These are phyloP conservation scores for Salmacisia buchloeana DNA, from an alignment of 1,284 basidiomycete genomes.

Conservation along the genomic window DNA sequence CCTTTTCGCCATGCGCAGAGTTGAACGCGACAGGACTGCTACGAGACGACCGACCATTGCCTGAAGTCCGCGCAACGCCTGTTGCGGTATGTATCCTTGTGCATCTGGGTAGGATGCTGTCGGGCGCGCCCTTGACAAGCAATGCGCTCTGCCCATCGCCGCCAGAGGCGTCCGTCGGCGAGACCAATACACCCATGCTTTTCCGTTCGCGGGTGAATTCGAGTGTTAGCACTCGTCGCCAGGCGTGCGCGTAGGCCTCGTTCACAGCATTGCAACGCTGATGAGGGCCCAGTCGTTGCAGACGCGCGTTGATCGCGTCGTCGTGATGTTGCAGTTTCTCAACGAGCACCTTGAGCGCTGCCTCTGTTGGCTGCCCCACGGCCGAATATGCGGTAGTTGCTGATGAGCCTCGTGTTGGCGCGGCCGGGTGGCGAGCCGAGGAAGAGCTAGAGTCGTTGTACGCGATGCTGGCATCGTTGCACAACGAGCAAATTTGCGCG, in stretches of 20 bases:
- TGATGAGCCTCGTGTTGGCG: background rate
- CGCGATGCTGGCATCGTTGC: conserved; percentile 78
- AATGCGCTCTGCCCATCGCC: conserved; percentile 51
- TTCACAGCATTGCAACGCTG: conserved; percentile 67
- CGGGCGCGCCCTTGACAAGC: conserved; percentile 85
- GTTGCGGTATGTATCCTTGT: conserved; percentile 41
- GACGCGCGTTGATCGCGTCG: conserved; percentile 54
- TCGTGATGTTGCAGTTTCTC: conserved; percentile 64
- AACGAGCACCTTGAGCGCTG: conserved; percentile 56
- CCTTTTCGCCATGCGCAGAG: background rate
- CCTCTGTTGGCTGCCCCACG: conserved; percentile 82
- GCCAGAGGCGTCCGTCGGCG: conserved; percentile 56
- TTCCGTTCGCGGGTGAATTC: conserved; percentile 94
- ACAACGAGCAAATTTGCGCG: conserved; percentile 81
- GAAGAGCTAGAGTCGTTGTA: background rate
- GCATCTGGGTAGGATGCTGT: conserved; percentile 82
- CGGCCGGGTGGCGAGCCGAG: background rate
- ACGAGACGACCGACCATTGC: background rate
- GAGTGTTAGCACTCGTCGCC: conserved; percentile 77
- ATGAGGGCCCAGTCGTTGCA: conserved; percentile 59
- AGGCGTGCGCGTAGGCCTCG: conserved; percentile 71
- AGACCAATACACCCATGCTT: conserved; percentile 94
- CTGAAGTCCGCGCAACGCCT: background rate
- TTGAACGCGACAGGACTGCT: background rate
- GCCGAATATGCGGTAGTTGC: conserved; percentile 56